Evolutionary conservation across 352 stramenopile species (phyloP).

Genomic region (Phytophthora aleatoria): DNA sequence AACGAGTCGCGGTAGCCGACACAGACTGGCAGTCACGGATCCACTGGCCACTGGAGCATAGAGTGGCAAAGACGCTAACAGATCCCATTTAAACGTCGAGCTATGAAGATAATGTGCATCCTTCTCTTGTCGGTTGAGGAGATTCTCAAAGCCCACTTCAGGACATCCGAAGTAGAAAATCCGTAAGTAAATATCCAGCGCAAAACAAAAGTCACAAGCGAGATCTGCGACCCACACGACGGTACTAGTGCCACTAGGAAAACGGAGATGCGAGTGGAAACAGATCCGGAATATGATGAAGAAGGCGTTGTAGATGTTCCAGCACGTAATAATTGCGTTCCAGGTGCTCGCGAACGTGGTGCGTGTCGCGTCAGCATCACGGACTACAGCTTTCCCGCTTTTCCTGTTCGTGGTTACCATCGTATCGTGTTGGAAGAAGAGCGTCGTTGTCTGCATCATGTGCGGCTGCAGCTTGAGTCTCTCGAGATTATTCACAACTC

Average conservation of each 20-base stretch:
- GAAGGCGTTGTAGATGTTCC: constrained; percentile 77
- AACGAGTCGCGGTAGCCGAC: constrained; percentile 58
- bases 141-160: constrained; percentile 50
- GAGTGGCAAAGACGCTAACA: constrained; percentile 61
- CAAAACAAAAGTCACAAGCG: constrained; percentile 59
- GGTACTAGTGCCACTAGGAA: constrained; percentile 24
- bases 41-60: constrained; percentile 32
- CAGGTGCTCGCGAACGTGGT: constrained; percentile 45
- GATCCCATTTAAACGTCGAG: constrained; percentile 52
- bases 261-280: constrained; percentile 60
- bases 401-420: constrained; percentile 1
- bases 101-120: constrained; percentile 49
- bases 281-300: constrained; percentile 73
- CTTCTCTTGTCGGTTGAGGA: constrained; percentile 39
- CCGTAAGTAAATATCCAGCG: constrained; percentile 65
- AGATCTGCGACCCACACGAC: constrained; percentile 50
- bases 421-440: constrained; percentile 61
- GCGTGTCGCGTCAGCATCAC: constrained; percentile 28
- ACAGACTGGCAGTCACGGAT: constrained; percentile 45
- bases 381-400: constrained; percentile 3
- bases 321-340: constrained; percentile 60
- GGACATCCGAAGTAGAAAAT: constrained; percentile 71
- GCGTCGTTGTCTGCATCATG: constrained; percentile 48
- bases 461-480: constrained; percentile 61
- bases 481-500: constrained; percentile 54